Evolutionary conservation across 2,329 filamentous ascomycete species (phyloP), one percentile per base, ranked within the genome.

Genomic region (Zalaria obscura): DNA sequence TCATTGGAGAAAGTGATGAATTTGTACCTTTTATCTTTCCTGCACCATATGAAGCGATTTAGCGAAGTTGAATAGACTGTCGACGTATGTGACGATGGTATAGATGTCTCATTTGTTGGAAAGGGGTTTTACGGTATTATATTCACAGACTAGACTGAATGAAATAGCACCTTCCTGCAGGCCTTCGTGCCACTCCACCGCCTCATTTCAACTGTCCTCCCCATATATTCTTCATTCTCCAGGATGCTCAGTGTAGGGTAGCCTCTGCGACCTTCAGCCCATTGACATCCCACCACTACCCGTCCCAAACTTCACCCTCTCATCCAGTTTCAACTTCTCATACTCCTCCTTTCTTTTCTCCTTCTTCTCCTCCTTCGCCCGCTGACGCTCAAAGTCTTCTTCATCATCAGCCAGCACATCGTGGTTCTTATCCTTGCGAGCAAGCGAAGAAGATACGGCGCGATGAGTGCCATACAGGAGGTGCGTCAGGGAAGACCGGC

Each of bases 301-400:
- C 10, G 26, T 25, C 27, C 40, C 40, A 27, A 40, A 45, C 27
- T 41, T 45, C 11, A 27, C 37, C 37, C 34, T 42, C 26, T 36
- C 32, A n/a, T 35, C 25, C 27, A 42, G 39, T 31, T 26, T 36
- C 35, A 42, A 39, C 11, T 25, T 6, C 40, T 35, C 36, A n/a
- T 42, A 38, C n/a, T 34, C 36, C 3, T 26, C 35, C n/a, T 34
- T 35, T 31, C 33, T 33, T 36, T 39, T 9, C 40, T 35, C 25
- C 45, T 36, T 40, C 39, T 38, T 38, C 42, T 28, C 40, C 42
- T 39, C 41, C 39, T 44, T 38, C 39, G 29, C 42, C 35, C 31
- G 35, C 39, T 40, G 26, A 29, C 26, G 31, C 37, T 35, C 27
- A n/a, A 39, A 40, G 11, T 45, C 39, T 27, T 41, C 38, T 27